Percentiles rank a stretch among this genome's conserved stretches.
phyloP scores from a whole-genome alignment of 163 green algal genomes.

The Chlamydomonas reinhardtii region DNA sequence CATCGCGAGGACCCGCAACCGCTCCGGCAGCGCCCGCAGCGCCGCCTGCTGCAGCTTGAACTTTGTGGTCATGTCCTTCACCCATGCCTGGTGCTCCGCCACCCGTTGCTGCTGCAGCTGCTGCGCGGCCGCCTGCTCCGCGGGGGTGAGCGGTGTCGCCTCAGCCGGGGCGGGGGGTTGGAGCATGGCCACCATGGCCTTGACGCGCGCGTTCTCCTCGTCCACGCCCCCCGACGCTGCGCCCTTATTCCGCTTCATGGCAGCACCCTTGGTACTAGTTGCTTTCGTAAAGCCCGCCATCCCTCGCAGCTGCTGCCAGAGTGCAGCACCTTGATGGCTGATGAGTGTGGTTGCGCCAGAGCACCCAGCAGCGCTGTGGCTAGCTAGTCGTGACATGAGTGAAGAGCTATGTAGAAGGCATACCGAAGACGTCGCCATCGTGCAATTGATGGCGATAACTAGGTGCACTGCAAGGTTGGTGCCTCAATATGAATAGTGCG shows the following conservation, averaged over 20 bases:
- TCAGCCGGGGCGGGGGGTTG: background rate
- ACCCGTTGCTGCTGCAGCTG: background rate
- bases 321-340: no score
- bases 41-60: slow-evolving; percentile 41
- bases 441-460: no score
- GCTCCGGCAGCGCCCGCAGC: slow-evolving; percentile 31
- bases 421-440: background rate
- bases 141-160: background rate
- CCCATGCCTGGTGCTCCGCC: slow-evolving; percentile 6
- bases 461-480: no score
- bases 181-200: slow-evolving; percentile 11
- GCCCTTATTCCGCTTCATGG: background rate
- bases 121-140: background rate
- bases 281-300: slow-evolving; percentile 12
- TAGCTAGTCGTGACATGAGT: background rate
- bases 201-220: slow-evolving; percentile 14
- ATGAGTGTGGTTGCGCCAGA: background rate
- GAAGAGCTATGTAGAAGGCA: background rate
- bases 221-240: background rate
- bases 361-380: slow-evolving; percentile 8
- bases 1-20: slow-evolving; percentile 21
- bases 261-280: background rate
- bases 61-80: slow-evolving; percentile 44
- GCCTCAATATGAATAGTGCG: background rate
- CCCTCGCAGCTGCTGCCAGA: slow-evolving; percentile 14